Base-by-base conservation (phyloP, 202 grass and related monocot genomes). In the Carex sylvatica region DNA sequence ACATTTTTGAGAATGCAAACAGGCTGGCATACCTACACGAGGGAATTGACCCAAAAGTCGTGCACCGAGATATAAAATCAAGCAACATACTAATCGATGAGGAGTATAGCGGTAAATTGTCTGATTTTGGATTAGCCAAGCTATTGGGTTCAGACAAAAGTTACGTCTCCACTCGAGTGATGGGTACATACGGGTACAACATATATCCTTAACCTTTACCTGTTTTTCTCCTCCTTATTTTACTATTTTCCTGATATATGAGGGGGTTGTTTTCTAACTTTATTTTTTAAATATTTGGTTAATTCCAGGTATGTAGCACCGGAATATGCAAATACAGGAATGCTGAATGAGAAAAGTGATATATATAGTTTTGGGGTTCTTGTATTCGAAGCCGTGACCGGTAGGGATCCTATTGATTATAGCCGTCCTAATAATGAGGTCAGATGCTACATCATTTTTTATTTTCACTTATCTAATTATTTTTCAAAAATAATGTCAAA, bases 281-380 rank as follows among this genome's bases (percentile, higher is more conserved):
- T 84, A 84, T 79, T 56, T 35, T 65, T 83, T 30, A 65, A 68
- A 78, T 92, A 70, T 69, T 69, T 80, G 81, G 30, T 58, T 87
- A 82, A 79, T 70, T 22, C 15, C 80, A 97, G 95, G 86, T 97
- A 97, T 8, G 95, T 97, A 61, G 95, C 95, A 28, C 95, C 95
- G 2, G 95, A 97, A 86, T 97, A 97, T 53, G 95, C 92, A 35
- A 93, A 97, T 76, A 97, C 87, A 30, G 95, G 95, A 53, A 88
- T 97, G 87, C 83, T 97, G 82, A 97, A 97, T 65, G 95, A 97
- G 85, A 97, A 97, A 84, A 97, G 95, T 5, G 95, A 97, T 84
- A 94, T 97, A 61, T 97, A 94, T 81, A 97, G 95, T 89, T 97
- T 97, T 82, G 95, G 95, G 79, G 92, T 97, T 72, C 88, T 97